Base-by-base conservation (phyloP, 169 alveolate species). In the Plasmodium sp. region DNA sequence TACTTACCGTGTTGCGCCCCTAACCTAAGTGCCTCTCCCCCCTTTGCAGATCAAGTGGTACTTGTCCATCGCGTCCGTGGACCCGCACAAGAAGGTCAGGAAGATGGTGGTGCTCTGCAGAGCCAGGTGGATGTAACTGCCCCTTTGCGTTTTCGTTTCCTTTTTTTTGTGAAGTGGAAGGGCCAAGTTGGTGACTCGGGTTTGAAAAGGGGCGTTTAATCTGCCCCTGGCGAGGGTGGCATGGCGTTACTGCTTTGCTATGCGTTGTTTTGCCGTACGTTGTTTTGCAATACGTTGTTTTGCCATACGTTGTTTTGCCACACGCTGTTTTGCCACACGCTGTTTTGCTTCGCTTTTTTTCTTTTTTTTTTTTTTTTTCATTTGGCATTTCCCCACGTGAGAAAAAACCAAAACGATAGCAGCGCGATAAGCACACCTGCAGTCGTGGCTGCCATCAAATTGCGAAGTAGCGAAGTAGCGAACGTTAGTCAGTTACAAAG, bases 41-140 rank as follows among this genome's bases (percentile, higher is more conserved):
- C 33, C 10, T 73, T 16, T 9, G 51, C 54, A 84, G 93, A 84
- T 84, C 5, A 84, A 84, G 39, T 84, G 93, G 93, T 72, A 84
- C 80, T 48, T 84, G 62, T 84, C 93, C 14, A 48, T 84, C 51
- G 93, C 93, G n/a, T 84, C 93, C 54, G 48, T 43, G 36, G 93
- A 84, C 43, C 93, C 93, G 34, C 93, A 84, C 58, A 84, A 73
- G 56, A 84, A 84, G 36, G 84, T 84, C 56, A 22, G 93, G 79
- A 84, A 73, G 73, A 84, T 84, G 62, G 93, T 84, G 51, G 84
- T 84, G 12, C 62, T 84, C 12, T 84, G 93, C 80, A 84, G 93
- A 27, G 27, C 93, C 27, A 84, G 93, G 56, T 84, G 93, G 93
- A 84, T 84, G 93, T 84, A 84, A 48, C 6, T 16, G 9, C 16